Percentiles rank a stretch among this genome's conserved stretches.
Conservation (phyloP, 768 basidiomycete species). For the Jaapia argillacea region DNA sequence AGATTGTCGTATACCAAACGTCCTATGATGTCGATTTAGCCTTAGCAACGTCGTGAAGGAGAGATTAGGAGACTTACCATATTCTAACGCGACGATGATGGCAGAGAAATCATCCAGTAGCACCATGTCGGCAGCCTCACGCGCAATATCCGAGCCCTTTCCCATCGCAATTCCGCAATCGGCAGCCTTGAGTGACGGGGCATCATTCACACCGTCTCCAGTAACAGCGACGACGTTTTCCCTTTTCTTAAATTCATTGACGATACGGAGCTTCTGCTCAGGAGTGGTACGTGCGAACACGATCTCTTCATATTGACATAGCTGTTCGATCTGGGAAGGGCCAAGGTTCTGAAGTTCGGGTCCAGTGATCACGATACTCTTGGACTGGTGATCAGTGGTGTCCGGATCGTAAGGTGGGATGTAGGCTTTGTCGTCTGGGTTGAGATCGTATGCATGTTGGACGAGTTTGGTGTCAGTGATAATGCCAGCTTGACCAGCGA, state of each 20-base stretch:
- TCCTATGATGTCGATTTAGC: too few relatives aligned
- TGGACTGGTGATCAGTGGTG: slow-evolving; percentile 7
- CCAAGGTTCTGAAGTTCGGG: slow-evolving; percentile 15
- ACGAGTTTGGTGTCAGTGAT: slow-evolving; percentile 27
- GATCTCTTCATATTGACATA: slow-evolving; percentile 32
- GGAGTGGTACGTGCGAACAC: slow-evolving; percentile 58
- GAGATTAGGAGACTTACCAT: slow-evolving; percentile 39
- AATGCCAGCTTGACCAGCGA: slow-evolving; percentile 54
- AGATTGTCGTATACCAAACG: too few relatives aligned
- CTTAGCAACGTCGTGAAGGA: too few relatives aligned
- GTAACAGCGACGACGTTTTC: slow-evolving; percentile 52
- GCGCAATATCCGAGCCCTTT: slow-evolving; percentile 37
- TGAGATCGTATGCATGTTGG: slow-evolving; percentile 23
- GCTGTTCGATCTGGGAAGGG: slow-evolving; percentile 10
- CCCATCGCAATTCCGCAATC: slow-evolving; percentile 58
- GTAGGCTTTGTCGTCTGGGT: slow-evolving; percentile 19
- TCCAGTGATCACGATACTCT: slow-evolving; percentile 34
- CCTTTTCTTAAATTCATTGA: slow-evolving; percentile 42
- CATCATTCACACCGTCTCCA: slow-evolving; percentile 59
- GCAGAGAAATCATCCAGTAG: slow-evolving; percentile 58
- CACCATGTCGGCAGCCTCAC: slow-evolving; percentile 53
- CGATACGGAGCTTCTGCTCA: slow-evolving; percentile 57
- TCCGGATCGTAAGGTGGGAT: not conserved
- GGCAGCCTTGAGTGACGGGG: slow-evolving; percentile 46
- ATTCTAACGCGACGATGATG: slow-evolving; percentile 53